Base-by-base conservation (phyloP, 1,139 yeast genomes). In the Pichia sp. region DNA sequence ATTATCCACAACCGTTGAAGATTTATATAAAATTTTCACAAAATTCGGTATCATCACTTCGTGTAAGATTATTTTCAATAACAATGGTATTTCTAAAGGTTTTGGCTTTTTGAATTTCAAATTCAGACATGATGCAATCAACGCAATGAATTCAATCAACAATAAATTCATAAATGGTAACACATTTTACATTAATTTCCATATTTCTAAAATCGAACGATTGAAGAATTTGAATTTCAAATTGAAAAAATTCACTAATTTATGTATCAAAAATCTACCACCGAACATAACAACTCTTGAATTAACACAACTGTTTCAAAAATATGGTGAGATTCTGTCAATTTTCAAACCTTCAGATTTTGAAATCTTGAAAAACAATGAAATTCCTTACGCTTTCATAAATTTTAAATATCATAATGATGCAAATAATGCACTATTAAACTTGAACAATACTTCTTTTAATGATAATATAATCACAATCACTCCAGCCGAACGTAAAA, bases 191-290 rank as follows among this genome's bases (percentile, higher is more conserved):
- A 65, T 77, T 41, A 77, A 77, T 57, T 78, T 75, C 57, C 82
- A 78, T 57, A 73, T 78, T 41, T 78, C 80, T 33, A 75, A 79
- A 57, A 73, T 72, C 56, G 81, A 77, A 55, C 67, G 83, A 56
- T 55, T 70, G 13, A 68, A 65, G 47, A 65, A 69, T 44, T 50
- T 70, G 42, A 68, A 68, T 52, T 56, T 62, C 45, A 74, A 72
- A 57, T 69, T 67, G 51, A 64, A 66, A 46, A 70, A 70, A 43
- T 70, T 69, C 57, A 73, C 73, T 48, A 73, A 75, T 47, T 63
- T 79, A 5, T 70, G 75, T 45, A 60, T 79, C 33, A 80, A 77
- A 57, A 77, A 77, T 58, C 67, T 79, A 51, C 67, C 65, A 22
- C 61, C 64, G 5, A 68, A 73, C 52, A 64, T 71, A 27, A 66